Percentiles rank a stretch among this genome's conserved stretches.
These are phyloP conservation scores for Podosphaera aphanis DNA, from an alignment of 2,329 filamentous ascomycete species.

Conservation along the genomic window DNA sequence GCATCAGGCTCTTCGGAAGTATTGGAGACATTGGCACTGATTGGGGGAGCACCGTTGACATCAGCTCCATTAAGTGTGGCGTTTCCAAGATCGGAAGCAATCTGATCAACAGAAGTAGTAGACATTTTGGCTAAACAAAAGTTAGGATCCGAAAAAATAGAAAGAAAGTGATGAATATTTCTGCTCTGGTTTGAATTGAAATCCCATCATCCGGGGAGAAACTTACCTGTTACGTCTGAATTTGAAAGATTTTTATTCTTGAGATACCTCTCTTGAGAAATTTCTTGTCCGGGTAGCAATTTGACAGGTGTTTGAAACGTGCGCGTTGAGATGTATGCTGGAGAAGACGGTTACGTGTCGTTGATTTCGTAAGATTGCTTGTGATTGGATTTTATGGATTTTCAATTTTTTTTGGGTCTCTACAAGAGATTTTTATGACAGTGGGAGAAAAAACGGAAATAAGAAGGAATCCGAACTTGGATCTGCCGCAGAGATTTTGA, in stretches of 20 bases:
- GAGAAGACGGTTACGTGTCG: slow-evolving; percentile 7
- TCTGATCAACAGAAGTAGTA: slow-evolving; percentile 50
- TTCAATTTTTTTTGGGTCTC: slow-evolving; percentile 19
- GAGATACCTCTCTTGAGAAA: slow-evolving; percentile 5
- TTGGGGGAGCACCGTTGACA: slow-evolving; percentile 38
- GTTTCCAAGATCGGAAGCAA: slow-evolving; percentile 54
- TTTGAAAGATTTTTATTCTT: slow-evolving; percentile 4
- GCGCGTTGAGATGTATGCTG: slow-evolving; percentile 2
- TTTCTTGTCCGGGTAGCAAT: slow-evolving; percentile 8
- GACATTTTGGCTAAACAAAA: slow-evolving; percentile 28
- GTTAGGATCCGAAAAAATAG: not conserved
- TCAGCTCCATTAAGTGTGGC: slow-evolving; percentile 44
- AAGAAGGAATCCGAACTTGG: slow-evolving; percentile 16
- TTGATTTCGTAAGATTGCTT: slow-evolving; percentile 11
- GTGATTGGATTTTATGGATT: slow-evolving; percentile 15
- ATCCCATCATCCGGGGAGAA: not conserved
- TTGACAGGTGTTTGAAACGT: slow-evolving; percentile 7
- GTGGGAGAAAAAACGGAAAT: slow-evolving; percentile 17
- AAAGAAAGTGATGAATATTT: not conserved
- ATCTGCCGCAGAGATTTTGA: not conserved
- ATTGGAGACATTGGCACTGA: slow-evolving; percentile 50
- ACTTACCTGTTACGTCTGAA: slow-evolving; percentile 10
- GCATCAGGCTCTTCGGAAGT: slow-evolving; percentile 34
- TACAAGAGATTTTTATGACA: slow-evolving; percentile 14
- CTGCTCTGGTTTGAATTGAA: slow-evolving; percentile 3